phyloP scores from a whole-genome alignment of 306 rosid species.

The Cicer pinnatifidum region DNA sequence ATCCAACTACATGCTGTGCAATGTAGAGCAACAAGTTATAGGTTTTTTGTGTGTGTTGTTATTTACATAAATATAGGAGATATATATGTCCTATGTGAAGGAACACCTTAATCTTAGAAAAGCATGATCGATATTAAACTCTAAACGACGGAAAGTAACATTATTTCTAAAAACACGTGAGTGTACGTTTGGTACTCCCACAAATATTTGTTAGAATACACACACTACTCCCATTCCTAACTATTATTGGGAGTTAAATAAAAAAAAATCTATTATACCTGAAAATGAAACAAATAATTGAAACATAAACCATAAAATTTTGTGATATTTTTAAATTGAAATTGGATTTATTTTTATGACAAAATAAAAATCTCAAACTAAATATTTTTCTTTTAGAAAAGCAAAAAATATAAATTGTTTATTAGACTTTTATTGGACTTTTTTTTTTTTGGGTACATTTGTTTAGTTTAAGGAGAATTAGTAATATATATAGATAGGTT shows the following conservation, averaged over 20 bases:
- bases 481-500: neutral
- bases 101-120: too few species aligned
- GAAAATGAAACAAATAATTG: too few species aligned
- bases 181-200: too few species aligned
- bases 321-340: conserved; percentile 39
- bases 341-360: conserved; percentile 24
- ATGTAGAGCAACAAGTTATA: neutral
- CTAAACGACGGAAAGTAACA: too few species aligned
- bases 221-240: too few species aligned
- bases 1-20: conserved; percentile 92
- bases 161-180: too few species aligned
- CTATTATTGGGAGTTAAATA: too few species aligned
- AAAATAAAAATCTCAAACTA: neutral
- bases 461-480: neutral
- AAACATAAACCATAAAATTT: conserved; percentile 36
- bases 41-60: neutral
- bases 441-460: neutral
- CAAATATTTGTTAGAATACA: too few species aligned
- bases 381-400: neutral
- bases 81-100: too few species aligned
- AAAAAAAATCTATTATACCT: too few species aligned
- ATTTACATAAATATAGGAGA: too few species aligned
- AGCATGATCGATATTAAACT: too few species aligned
- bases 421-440: neutral
- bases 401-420: neutral